These are phyloP conservation scores for Penicillium coffeae DNA, from an alignment of 495 filamentous ascomycete genomes.

Conservation along the genomic window DNA sequence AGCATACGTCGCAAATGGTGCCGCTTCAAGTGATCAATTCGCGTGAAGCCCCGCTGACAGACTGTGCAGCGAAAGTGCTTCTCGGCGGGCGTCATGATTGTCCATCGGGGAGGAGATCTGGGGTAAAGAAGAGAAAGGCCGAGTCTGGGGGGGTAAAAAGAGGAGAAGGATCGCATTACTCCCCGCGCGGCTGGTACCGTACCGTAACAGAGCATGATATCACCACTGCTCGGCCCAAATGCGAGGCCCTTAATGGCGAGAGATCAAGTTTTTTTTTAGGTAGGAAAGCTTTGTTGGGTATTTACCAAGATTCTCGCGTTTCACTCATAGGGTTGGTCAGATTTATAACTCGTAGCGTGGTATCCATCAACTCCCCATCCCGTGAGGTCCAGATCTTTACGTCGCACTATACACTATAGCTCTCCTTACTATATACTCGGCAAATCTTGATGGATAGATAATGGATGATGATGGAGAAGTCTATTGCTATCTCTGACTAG, in stretches of 20 bases:
- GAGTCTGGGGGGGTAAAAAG: slow-evolving; percentile 11
- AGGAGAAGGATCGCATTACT: slow-evolving; percentile 2
- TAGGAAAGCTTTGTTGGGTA: no score
- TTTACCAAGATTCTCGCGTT: no score
- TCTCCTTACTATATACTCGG: no score
- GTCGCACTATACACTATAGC: no score
- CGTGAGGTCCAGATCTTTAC: no score
- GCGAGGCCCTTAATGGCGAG: neutral
- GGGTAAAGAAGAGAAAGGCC: slow-evolving; percentile 16
- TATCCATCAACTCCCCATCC: no score
- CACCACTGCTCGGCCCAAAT: slow-evolving; percentile 2
- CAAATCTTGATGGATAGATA: no score
- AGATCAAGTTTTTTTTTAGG: neutral
- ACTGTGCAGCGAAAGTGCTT: slow-evolving; percentile 46
- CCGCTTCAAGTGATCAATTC: slow-evolving; percentile 47
- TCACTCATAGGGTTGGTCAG: no score
- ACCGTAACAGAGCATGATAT: slow-evolving; percentile 15
- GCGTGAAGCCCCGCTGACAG: slow-evolving; percentile 47
- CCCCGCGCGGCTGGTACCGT: slow-evolving; percentile 4
- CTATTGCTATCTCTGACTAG: no score
- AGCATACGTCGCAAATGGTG: slow-evolving; percentile 46
- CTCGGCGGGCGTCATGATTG: slow-evolving; percentile 39
- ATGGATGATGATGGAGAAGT: no score
- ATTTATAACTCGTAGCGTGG: no score
- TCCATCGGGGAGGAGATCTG: slow-evolving; percentile 39